Evolutionary conservation across 148 eudicot genomes (phyloP), one percentile per base, ranked within the genome.

Genomic region (Silene uniflora): DNA sequence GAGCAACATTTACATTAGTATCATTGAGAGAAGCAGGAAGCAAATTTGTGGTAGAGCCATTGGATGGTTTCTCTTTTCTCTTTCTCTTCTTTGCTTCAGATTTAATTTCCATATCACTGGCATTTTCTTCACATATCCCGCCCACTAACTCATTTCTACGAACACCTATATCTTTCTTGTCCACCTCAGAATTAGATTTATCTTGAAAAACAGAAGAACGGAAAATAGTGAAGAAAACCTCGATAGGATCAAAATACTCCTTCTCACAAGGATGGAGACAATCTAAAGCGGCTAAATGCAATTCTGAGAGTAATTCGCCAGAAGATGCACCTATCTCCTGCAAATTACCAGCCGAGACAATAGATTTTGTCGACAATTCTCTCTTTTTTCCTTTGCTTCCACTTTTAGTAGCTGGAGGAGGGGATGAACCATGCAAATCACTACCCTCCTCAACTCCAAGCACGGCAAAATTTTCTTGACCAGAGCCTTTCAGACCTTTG

Each of bases 251-350:
- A 67, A 90, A 86, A 19, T 76, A 29, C 61, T 67, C 77, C 62
- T 85, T 78, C 75, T 70, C 72, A 61, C 49, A 63, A 67, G 88
- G 77, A 77, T 79, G 78, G 22, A 73, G 73, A 78, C 85, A 78
- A 83, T 90, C 89, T 42, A 84, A 67, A 78, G 90, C 87, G 10
- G 88, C 85, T 56, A 74, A 68, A 55, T 73, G 86, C 39, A 93
- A 83, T 79, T 87, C 87, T 10, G 83, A 82, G 73, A 93, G 89
- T 84, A 93, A 78, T 76, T 85, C 86, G 32, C 84, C 77, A 23
- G 92, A 83, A 70, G 87, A 76, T 69, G 86, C 84, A 73, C 76
- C 72, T 69, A 83, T 79, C 10, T 49, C 83, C 62, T 49, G 76
- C 11, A 77, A 52, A 67, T 77, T 75, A 62, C 21, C 77, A 39